Base-by-base conservation (phyloP, 495 filamentous ascomycete species). In the Clohesyomyces aquaticus region DNA sequence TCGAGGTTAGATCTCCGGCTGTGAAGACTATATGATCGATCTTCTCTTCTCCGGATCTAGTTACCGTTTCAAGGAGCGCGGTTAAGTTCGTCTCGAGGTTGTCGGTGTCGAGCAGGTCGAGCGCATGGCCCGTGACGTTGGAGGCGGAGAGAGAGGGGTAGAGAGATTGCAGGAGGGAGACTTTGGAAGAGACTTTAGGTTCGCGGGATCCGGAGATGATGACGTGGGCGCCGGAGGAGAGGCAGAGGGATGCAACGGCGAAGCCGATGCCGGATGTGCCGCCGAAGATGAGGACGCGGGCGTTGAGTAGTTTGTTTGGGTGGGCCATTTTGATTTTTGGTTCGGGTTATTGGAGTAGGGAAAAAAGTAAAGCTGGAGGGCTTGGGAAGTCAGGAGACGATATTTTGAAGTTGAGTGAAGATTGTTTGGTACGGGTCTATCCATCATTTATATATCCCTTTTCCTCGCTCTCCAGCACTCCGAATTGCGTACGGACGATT, bases 1-100 rank as follows among this genome's bases (percentile, higher is more conserved):
- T 53, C 9, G 71, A 19, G 0, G 82, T 76, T 3, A 70, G 58
- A 55, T 86, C 75, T 10, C 78, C 85, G 0, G 87, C 86, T 0
- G 86, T 88, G 75, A 77, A 83, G 58, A 86, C 80, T 26, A 89
- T 76, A 65, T 89, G 87, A 72, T 89, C 77, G 56, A 89, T 63
- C 29, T 72, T 72, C 22, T 75, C 59, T 21, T 18, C 22, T 6
- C 61, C 61, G 48, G 66, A 53, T 19, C 63, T 67, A 2, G 67
- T 68, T 1, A 42, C 70, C 6, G 75, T 71, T 0, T 75, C 43
- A 57, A 88, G 80, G 8, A 87, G 75, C 0, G 55, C 45, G 18
- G 76, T 74, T 12, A 88, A 71, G 32, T 77, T 74, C 1, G 75
- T 63, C 52, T 86, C 79, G 2, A 83, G 66, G 26, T 67, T 69